phyloP scores from a whole-genome alignment of 2,329 filamentous ascomycete genomes.

The Botrytis squamosa region DNA sequence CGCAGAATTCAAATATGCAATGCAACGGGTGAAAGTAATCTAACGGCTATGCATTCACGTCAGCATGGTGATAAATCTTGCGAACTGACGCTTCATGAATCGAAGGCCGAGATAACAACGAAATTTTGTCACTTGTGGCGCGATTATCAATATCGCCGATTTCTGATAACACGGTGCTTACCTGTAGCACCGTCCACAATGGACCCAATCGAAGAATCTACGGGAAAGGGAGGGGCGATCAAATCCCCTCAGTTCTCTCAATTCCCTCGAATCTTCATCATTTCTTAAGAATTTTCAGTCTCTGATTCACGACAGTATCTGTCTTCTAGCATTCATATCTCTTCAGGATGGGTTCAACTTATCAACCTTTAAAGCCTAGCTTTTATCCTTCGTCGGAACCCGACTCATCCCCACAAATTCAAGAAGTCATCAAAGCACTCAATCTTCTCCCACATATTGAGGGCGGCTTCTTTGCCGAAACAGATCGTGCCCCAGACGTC shows the following conservation, averaged over 20 bases:
- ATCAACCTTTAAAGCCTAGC: slow-evolving; percentile 29
- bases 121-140: neutral
- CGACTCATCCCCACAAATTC: slow-evolving; percentile 40
- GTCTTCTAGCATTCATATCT: neutral
- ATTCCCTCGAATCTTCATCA: neutral
- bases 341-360: slow-evolving; percentile 14
- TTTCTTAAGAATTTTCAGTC: neutral
- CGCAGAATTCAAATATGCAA: neutral
- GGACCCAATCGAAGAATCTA: neutral
- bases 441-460: slow-evolving; percentile 56
- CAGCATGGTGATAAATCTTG: neutral
- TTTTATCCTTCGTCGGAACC: slow-evolving; percentile 31
- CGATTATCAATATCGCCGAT: neutral
- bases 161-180: neutral
- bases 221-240: neutral
- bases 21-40: neutral
- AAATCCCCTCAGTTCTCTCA: neutral
- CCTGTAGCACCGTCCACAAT: too few relatives aligned
- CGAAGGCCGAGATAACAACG: neutral
- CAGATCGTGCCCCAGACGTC: slow-evolving; percentile 51
- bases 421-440: slow-evolving; percentile 46
- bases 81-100: neutral
- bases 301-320: neutral
- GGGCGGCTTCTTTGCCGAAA: slow-evolving; percentile 64
- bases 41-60: neutral